Evolutionary conservation across 2,329 filamentous ascomycete species (phyloP).

Genomic region (Apiospora kogelbergensis): DNA sequence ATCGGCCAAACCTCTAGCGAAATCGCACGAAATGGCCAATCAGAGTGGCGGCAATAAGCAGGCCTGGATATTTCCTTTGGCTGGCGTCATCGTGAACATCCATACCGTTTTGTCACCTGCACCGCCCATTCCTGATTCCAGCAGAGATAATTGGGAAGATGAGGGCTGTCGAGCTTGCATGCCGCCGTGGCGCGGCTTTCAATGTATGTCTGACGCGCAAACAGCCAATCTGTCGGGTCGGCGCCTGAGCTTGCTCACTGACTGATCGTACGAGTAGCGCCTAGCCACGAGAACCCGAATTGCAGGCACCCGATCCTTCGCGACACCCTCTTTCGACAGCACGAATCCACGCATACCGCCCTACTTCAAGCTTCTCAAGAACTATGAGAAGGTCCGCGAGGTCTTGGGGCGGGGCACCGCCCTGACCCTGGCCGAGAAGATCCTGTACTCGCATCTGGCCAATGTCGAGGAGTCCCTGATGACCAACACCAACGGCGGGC

Average conservation of each 20-base stretch:
- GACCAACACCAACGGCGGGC: conserved; percentile 78
- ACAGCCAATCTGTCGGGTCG: neutral
- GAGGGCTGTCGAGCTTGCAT: conserved; percentile 32
- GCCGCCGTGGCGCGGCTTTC: conserved; percentile 30
- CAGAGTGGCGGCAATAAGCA: neutral
- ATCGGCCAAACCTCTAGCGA: neutral
- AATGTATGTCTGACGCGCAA: conserved; percentile 21
- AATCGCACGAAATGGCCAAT: neutral
- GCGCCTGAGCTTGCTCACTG: neutral
- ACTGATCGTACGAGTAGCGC: conserved; percentile 20
- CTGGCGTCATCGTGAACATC: neutral
- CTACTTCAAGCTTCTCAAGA: conserved; percentile 51
- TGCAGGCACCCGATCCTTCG: conserved; percentile 28
- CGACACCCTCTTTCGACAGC: conserved; percentile 31
- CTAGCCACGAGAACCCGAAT: conserved; percentile 24
- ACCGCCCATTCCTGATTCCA: neutral
- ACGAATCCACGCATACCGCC: conserved; percentile 60
- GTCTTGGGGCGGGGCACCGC: conserved; percentile 24
- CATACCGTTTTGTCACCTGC: neutral
- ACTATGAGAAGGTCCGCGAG: conserved; percentile 16
- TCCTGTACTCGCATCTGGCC: conserved; percentile 93
- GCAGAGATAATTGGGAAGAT: conserved; percentile 25
- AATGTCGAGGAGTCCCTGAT: conserved; percentile 86
- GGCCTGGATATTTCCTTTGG: neutral
- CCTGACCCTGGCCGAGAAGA: conserved; percentile 95